Percentiles rank a stretch among this genome's conserved stretches.
Conservation (phyloP, 768 basidiomycete genomes). For the Leccinum broughii region DNA sequence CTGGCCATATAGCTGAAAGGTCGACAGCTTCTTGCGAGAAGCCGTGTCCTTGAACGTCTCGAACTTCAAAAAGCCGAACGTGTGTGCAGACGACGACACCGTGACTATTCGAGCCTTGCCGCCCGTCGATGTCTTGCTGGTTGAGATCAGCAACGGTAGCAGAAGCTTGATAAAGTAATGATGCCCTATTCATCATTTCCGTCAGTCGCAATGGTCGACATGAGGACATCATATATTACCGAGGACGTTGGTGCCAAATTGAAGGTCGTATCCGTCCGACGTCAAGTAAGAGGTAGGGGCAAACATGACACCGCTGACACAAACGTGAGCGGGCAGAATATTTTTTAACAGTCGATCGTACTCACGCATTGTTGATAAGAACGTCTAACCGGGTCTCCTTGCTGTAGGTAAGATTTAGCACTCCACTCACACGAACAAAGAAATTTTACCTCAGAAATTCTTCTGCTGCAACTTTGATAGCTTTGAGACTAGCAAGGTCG, state of each 20-base stretch:
- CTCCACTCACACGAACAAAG: not conserved
- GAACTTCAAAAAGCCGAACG: conserved; percentile 33
- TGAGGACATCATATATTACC: conserved; percentile 34
- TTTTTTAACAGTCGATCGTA: not conserved
- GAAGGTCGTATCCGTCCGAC: conserved; percentile 54
- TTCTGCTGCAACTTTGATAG: conserved; percentile 40
- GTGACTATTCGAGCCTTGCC: conserved; percentile 43
- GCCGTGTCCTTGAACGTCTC: conserved; percentile 42
- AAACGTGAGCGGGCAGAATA: not conserved
- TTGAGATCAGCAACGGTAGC: conserved; percentile 40
- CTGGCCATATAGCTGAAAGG: conserved; percentile 20
- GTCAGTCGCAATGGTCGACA: conserved; percentile 19
- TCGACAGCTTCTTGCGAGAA: conserved; percentile 23
- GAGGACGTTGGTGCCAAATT: conserved; percentile 56
- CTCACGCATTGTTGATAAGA: conserved; percentile 51
- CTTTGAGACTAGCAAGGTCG: conserved; percentile 41
- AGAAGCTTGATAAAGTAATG: conserved; percentile 48
- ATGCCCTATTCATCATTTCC: conserved; percentile 34
- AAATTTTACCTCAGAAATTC: conserved; percentile 35
- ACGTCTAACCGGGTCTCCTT: conserved; percentile 48
- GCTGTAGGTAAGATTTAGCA: conserved; percentile 19
- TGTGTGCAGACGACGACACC: conserved; percentile 38
- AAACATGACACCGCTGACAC: conserved; percentile 45
- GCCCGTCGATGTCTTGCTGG: conserved; percentile 26
- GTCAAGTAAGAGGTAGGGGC: conserved; percentile 46